Percentiles rank a stretch among this genome's conserved stretches.
Conservation (phyloP, 768 basidiomycete genomes). For the Phlebiopsis gigantea region DNA sequence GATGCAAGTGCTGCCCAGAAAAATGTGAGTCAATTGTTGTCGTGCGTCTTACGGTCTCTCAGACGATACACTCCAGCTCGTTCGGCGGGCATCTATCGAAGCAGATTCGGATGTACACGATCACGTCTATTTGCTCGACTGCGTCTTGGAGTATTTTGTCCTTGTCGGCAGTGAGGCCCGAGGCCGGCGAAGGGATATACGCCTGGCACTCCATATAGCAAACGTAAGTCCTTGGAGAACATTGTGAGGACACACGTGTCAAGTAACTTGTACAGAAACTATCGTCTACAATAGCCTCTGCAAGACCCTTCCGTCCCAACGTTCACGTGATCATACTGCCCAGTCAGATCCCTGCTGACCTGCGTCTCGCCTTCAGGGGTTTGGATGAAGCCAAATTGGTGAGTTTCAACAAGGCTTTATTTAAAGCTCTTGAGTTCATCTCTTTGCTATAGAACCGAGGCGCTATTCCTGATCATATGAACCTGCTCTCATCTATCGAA, state of each 20-base stretch:
- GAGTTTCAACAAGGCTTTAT: conserved; percentile 17
- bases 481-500: conserved; percentile 53
- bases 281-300: conserved; percentile 42
- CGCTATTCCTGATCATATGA: conserved; percentile 69
- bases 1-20: conserved; percentile 30
- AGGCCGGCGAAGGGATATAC: conserved; percentile 52
- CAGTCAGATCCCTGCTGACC: conserved; percentile 67
- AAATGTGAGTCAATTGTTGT: conserved; percentile 33
- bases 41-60: not conserved
- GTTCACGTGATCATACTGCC: conserved; percentile 73
- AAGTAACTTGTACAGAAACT: conserved; percentile 38
- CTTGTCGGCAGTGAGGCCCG: conserved; percentile 66
- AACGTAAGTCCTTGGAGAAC: conserved; percentile 49
- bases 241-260: no score
- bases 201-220: conserved; percentile 52
- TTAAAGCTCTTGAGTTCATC: conserved; percentile 2
- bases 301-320: conserved; percentile 65
- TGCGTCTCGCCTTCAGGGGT: conserved; percentile 61
- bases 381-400: conserved; percentile 62
- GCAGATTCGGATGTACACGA: conserved; percentile 32
- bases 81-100: conserved; percentile 38
- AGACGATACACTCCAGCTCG: conserved; percentile 22
- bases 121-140: conserved; percentile 65
- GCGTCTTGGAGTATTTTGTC: conserved; percentile 76
- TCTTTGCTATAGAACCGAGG: conserved; percentile 35